Evolutionary conservation across 352 stramenopile genomes (phyloP), one percentile per base, ranked within the genome.

Genomic region (Phytophthora palmivora): DNA sequence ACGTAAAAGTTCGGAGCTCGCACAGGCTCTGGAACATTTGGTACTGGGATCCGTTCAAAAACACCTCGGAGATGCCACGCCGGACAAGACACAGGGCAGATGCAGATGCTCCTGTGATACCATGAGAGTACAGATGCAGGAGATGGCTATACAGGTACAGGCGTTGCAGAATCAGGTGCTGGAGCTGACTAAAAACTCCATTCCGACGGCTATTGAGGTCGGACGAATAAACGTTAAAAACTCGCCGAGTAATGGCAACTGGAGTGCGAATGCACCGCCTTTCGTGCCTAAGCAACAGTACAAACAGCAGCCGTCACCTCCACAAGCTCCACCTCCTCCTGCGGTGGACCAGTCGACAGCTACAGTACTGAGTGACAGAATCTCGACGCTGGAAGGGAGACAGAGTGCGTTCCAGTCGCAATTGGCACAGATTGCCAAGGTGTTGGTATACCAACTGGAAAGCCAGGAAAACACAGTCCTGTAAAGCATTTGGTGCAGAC

Each of bases 331-430:
- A 33, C 47, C 49, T 37, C 11, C 49, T 16, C 15, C 28, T 9
- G 0, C 50, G 1, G 51, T 76, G 34, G 67, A 76, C 10, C 24
- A 30, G 19, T 43, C 52, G 9, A 69, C 53, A 1, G 69, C 54
- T 10, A 87, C 74, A n/a, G 74, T 76, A 4, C 61, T 91, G 48
- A 88, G 71, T 49, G 85, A 92, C 55, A 72, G 84, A 38, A 83
- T 94, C 21, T 94, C 84, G 46, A 94, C 84, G n/a, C 56, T 94
- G 4, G 84, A 94, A 62, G 84, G 84, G 9, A 79, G 84, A 26
- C 84, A 94, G 56, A 91, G 80, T 32, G 82, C 84, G 42, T 94
- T 94, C 64, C 84, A 94, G 77, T 94, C 84, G 34, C 84, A 94
- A 41, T 50, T 94, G n/a, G 84, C 84, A 30, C 82, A 92, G 66